Percentiles rank a stretch among this genome's conserved stretches.
Conservation (phyloP, 768 basidiomycete genomes). For the Russula foetens region DNA sequence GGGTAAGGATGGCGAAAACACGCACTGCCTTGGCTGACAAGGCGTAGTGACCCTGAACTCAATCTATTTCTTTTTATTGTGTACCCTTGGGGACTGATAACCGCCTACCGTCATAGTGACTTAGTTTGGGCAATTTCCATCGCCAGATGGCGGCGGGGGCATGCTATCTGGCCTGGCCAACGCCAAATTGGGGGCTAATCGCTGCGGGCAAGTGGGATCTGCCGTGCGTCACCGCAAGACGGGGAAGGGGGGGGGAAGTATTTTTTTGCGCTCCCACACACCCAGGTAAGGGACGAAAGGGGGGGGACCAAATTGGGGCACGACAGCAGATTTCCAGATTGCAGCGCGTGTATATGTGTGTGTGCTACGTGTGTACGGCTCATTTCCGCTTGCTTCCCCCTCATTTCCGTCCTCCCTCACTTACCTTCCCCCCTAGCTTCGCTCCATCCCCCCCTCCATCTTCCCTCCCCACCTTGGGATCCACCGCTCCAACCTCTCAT, state of each 20-base stretch:
- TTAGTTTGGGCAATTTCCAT: background rate
- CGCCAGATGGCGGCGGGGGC: background rate
- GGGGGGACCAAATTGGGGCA: background rate
- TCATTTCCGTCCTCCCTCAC: slow-evolving; percentile 3
- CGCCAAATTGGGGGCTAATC: background rate
- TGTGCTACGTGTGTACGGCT: slow-evolving; percentile 4
- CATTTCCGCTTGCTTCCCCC: slow-evolving; percentile 6
- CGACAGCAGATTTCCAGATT: background rate
- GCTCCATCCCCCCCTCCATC: background rate
- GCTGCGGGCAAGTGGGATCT: background rate
- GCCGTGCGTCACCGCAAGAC: background rate
- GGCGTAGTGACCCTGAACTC: background rate
- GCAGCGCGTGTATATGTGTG: slow-evolving; percentile 1
- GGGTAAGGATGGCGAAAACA: background rate
- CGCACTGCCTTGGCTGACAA: background rate
- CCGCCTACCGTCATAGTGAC: background rate
- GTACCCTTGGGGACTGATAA: background rate
- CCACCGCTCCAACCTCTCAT: background rate
- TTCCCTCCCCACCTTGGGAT: background rate
- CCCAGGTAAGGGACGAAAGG: background rate
- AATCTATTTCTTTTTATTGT: background rate
- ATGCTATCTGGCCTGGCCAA: too few relatives aligned
- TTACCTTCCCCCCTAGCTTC: background rate
- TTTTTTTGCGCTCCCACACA: background rate
- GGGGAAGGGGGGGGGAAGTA: too few relatives aligned